Conservation (phyloP, 202 grass and related monocot species). For the Digitaria exilis region DNA sequence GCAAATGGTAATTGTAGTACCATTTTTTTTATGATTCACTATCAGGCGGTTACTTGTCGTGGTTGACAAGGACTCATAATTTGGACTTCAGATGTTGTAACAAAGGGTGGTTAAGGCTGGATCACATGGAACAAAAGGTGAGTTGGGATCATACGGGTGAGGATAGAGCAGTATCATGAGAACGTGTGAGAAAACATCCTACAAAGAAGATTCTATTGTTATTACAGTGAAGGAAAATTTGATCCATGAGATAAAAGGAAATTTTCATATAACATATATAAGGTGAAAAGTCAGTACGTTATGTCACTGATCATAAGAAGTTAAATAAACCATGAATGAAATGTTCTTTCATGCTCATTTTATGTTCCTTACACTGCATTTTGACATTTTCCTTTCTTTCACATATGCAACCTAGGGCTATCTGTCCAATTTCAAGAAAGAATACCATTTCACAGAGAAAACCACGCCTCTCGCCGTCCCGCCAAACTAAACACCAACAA, state of each 20-base stretch:
- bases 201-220: slow-evolving; percentile 6
- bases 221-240: slow-evolving; percentile 28
- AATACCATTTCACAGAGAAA: not conserved
- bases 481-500: not conserved
- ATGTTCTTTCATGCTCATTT: too few species aligned
- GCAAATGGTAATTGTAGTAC: too few species aligned
- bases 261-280: not conserved
- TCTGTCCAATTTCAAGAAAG: not conserved
- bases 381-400: too few species aligned
- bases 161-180: not conserved
- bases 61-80: too few species aligned
- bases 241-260: not conserved
- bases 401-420: too few species aligned
- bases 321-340: too few species aligned
- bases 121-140: too few species aligned
- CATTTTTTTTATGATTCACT: too few species aligned
- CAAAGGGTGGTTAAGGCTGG: too few species aligned
- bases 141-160: not conserved
- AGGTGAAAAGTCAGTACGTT: slow-evolving; percentile 4
- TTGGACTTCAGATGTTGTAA: too few species aligned
- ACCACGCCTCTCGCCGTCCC: not conserved
- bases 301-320: slow-evolving; percentile 4
- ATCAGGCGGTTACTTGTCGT: too few species aligned
- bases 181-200: slow-evolving; percentile 26
- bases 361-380: too few species aligned